Conservation (phyloP, 768 basidiomycete species). For the Suillus americanus region DNA sequence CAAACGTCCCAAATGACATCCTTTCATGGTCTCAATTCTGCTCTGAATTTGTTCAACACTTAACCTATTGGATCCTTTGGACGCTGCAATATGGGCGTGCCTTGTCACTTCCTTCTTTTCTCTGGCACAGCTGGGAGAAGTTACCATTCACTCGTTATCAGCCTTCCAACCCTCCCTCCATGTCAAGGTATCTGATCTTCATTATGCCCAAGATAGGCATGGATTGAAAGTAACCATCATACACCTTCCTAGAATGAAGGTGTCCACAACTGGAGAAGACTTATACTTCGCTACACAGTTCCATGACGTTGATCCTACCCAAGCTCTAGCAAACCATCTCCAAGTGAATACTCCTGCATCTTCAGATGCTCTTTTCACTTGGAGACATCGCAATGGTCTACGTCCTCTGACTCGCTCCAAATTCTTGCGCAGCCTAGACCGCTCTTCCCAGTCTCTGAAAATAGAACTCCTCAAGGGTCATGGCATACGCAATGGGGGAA, state of each 20-base stretch:
- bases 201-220: background rate
- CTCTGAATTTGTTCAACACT: background rate
- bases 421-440: rapidly evolving
- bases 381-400: too few species aligned
- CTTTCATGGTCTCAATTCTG: background rate
- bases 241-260: rapidly evolving
- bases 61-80: rapidly evolving
- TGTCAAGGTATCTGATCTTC: background rate
- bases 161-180: background rate
- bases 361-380: too few species aligned
- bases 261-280: background rate
- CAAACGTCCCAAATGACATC: background rate
- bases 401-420: too few species aligned
- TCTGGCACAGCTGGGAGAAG: background rate
- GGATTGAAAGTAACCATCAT: background rate
- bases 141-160: background rate
- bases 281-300: background rate
- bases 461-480: slow-evolving; percentile 14
- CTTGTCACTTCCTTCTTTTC: background rate
- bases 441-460: rapidly evolving
- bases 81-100: background rate
- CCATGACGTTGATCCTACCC: background rate
- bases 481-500: slow-evolving; percentile 28
- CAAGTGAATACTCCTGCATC: rapidly evolving
- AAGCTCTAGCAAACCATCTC: background rate